These are phyloP conservation scores for Cytidiella melzeri DNA, from an alignment of 768 basidiomycete species.

Conservation along the genomic window DNA sequence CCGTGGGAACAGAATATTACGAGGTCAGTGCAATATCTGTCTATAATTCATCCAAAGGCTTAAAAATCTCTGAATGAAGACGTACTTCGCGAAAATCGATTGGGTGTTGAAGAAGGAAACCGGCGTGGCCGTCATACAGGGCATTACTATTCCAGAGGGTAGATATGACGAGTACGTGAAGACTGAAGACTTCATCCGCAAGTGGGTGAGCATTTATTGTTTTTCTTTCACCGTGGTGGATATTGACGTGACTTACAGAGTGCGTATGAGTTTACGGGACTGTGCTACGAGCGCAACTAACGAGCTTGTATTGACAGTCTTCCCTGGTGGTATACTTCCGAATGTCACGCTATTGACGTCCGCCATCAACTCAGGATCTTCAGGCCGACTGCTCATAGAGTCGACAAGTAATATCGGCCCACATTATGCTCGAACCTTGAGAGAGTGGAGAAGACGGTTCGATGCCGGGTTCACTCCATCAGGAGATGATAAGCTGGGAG, in stretches of 20 bases:
- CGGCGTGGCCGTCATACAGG: conserved; percentile 66
- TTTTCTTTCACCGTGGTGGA: too few species aligned
- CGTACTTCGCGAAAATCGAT: conserved; percentile 59
- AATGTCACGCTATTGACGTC: conserved; percentile 53
- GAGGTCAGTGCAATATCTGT: too few species aligned
- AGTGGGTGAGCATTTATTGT: conserved; percentile 45
- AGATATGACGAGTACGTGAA: conserved; percentile 49
- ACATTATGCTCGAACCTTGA: conserved; percentile 73
- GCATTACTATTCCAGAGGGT: conserved; percentile 70
- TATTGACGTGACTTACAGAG: too few species aligned
- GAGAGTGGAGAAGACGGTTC: conserved; percentile 70
- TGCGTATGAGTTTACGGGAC: too few species aligned
- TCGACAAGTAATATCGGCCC: conserved; percentile 66
- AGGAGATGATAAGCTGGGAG: conserved; percentile 9
- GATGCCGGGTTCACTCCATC: conserved; percentile 43
- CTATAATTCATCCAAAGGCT: too few species aligned
- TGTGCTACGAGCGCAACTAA: too few species aligned
- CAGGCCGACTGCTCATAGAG: conserved; percentile 54
- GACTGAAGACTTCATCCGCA: conserved; percentile 70
- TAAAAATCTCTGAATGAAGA: too few species aligned
- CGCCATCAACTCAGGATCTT: conserved; percentile 43
- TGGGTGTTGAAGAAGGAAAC: conserved; percentile 57
- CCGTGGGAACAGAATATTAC: conserved; percentile 62
- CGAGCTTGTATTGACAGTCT: too few species aligned
- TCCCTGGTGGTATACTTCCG: conserved; percentile 68